Base-by-base conservation (phyloP, 192 early-diverging fungal genomes). In the Globomyces pollinis-pini region DNA sequence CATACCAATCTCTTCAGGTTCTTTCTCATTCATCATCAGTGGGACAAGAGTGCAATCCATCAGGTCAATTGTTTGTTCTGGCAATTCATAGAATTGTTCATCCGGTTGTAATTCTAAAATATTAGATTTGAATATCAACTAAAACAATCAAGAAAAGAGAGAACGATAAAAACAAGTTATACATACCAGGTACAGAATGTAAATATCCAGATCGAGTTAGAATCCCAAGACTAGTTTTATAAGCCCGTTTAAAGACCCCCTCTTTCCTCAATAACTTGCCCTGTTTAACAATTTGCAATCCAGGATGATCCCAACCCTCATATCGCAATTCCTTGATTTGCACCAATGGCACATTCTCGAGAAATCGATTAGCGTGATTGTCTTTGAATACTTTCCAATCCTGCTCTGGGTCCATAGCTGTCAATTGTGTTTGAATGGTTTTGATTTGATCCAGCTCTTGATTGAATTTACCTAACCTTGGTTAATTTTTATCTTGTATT, bases 1-100 rank as follows among this genome's bases (percentile, higher is more conserved):
- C n/a, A n/a, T n/a, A n/a, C n/a, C n/a, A 52, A 78, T 66, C 61
- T 78, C 76, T 38, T 74, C 71, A 12, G 65, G 67, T 24, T 78
- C 76, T 59, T 74, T 78, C 38, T 71, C 68, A 41, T 78, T 69
- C 57, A 62, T 58, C 60, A 62, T 62, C 31, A 71, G 47, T 30
- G 68, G 65, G 7, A 50, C 66, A 6, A 74, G 50, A 9, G 62
- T 52, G 54, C 72, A 72, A 26, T 78, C 76, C 1, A 69, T 64
- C 44, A 78, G 57, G 31, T 68, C 68, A 13, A 72, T n/a, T 23
- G 55, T 62, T n/a, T 70, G 50, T 35, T 78, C 76, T 2, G 72
- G 62, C 6, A 52, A 24, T 12, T 60, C 41, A n/a, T 45, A 50
- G 13, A 68, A 58, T 5, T n/a, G 28, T 5, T 33, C 66, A 8